Evolutionary conservation across 805 yeast genomes (phyloP).

Genomic region (Candida patagonica): DNA sequence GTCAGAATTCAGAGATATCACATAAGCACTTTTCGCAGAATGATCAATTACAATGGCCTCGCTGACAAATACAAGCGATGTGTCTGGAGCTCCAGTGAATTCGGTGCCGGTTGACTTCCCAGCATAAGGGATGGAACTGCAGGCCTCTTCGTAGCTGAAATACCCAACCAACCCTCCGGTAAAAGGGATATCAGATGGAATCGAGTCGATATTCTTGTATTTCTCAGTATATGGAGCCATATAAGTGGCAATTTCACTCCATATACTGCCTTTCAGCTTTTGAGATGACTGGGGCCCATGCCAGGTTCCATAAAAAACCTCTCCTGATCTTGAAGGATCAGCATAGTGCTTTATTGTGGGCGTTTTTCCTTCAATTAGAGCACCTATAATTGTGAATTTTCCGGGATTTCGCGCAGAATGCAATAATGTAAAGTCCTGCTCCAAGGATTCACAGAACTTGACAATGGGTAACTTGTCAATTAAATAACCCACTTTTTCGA

Average conservation of each 20-base stretch:
- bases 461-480: background rate
- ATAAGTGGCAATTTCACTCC: slow-evolving; percentile 43
- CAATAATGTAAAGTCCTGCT: slow-evolving; percentile 47
- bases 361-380: slow-evolving; percentile 24
- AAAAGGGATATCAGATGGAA: slow-evolving; percentile 34
- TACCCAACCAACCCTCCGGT: slow-evolving; percentile 88
- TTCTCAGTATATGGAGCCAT: slow-evolving; percentile 32
- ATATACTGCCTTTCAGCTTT: slow-evolving; percentile 29
- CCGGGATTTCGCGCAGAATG: slow-evolving; percentile 84
- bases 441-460: slow-evolving; percentile 39
- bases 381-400: slow-evolving; percentile 76
- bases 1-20: slow-evolving; percentile 44
- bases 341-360: slow-evolving; percentile 17
- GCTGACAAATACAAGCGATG: slow-evolving; percentile 63
- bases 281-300: slow-evolving; percentile 9
- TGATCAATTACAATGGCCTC: slow-evolving; percentile 52
- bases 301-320: slow-evolving; percentile 6
- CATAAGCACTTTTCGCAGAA: slow-evolving; percentile 34
- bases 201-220: slow-evolving; percentile 12
- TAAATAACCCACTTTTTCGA: background rate
- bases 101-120: slow-evolving; percentile 6
- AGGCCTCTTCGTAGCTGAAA: slow-evolving; percentile 75
- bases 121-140: slow-evolving; percentile 16
- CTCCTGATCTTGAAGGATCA: slow-evolving; percentile 7
- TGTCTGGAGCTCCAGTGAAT: slow-evolving; percentile 38